Evolutionary conservation across 140 eudicot species (phyloP).

Genomic region (Ambrosia hybrid): DNA sequence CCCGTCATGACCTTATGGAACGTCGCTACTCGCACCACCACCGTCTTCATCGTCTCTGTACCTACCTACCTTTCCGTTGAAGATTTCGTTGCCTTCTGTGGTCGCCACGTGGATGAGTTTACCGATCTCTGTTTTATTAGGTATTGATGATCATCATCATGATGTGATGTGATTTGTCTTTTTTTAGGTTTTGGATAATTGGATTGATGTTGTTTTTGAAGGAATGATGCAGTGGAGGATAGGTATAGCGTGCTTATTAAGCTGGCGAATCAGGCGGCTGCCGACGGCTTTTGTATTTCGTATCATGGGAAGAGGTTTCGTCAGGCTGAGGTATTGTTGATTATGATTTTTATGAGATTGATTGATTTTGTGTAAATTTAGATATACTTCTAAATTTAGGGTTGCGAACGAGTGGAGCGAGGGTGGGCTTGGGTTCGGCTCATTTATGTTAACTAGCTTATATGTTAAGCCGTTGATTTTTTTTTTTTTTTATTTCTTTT

Average conservation of each 20-base stretch:
- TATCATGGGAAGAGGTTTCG: conserved; percentile 81
- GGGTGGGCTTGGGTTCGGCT: too few species aligned
- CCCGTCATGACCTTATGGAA: conserved; percentile 33
- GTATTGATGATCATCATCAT: conserved; percentile 27
- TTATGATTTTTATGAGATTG: too few species aligned
- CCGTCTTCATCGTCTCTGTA: conserved; percentile 55
- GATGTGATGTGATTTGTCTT: too few species aligned
- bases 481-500: too few species aligned
- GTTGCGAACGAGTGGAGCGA: too few species aligned
- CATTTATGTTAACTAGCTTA: too few species aligned
- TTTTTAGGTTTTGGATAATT: too few species aligned
- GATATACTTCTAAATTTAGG: too few species aligned
- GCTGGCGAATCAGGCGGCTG: conserved; percentile 53
- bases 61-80: conserved; percentile 64
- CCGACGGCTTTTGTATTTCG: conserved; percentile 72
- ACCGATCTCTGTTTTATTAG: conserved; percentile 61
- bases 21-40: conserved; percentile 23
- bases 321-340: conserved; percentile 70
- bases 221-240: conserved; percentile 90
- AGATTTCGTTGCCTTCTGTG: conserved; percentile 66
- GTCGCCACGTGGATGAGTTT: conserved; percentile 50
- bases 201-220: conserved; percentile 15
- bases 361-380: too few species aligned
- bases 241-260: conserved; percentile 79
- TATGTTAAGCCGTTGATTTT: too few species aligned